Evolutionary conservation across 2,329 filamentous ascomycete genomes (phyloP).

Genomic region (Alternaria metachromatica): DNA sequence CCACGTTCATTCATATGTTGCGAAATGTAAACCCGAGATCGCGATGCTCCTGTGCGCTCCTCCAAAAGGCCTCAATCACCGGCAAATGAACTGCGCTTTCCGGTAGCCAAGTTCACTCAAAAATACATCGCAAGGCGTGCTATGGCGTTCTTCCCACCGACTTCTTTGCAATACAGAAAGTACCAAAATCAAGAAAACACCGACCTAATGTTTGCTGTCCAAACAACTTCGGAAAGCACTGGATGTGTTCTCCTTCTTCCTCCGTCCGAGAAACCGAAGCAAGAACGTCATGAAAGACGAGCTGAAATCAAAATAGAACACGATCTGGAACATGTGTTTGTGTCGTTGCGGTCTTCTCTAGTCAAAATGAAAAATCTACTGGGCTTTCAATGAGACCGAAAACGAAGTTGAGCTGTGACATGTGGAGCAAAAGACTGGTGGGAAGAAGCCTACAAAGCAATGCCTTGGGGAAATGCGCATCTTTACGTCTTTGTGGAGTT

Average conservation of each 20-base stretch:
- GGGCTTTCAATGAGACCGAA: background rate
- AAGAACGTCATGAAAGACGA: background rate
- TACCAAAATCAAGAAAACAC: too few relatives aligned
- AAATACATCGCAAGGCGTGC: too few relatives aligned
- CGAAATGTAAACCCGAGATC: too few relatives aligned
- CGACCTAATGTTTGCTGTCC: background rate
- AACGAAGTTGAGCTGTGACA: background rate
- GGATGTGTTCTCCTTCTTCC: background rate
- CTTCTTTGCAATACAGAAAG: background rate
- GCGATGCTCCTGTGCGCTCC: too few relatives aligned
- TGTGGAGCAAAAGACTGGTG: background rate
- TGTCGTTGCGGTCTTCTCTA: background rate
- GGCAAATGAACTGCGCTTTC: background rate
- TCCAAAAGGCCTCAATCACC: background rate
- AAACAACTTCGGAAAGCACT: background rate
- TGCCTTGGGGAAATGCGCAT: rapidly evolving
- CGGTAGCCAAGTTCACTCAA: background rate
- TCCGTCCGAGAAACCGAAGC: background rate
- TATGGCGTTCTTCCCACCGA: background rate
- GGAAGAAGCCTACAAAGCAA: background rate
- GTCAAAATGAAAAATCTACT: background rate
- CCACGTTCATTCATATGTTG: too few relatives aligned
- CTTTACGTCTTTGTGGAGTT: background rate
- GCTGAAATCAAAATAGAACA: too few relatives aligned
- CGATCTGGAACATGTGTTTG: background rate